phyloP scores from a whole-genome alignment of 2,329 filamentous ascomycete genomes.

The Graphilbum ipis-grandicollis region DNA sequence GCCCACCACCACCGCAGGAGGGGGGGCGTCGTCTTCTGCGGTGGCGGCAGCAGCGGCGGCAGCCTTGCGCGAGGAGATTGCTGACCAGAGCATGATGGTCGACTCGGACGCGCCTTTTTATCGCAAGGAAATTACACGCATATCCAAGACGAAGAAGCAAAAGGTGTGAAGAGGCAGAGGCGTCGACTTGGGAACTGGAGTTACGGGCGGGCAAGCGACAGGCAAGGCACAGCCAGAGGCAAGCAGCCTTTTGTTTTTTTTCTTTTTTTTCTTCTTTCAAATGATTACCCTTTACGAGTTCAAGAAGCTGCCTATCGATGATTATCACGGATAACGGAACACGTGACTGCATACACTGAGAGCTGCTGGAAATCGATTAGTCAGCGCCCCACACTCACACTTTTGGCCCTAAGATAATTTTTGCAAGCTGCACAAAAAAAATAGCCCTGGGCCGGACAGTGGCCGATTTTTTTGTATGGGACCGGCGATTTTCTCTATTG shows the following conservation, averaged over 20 bases:
- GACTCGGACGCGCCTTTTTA: slow-evolving; percentile 36
- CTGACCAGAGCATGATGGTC: slow-evolving; percentile 48
- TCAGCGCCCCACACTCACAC: slow-evolving; percentile 8
- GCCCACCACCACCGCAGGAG: neutral
- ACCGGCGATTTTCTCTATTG: neutral
- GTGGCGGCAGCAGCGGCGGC: too few species aligned
- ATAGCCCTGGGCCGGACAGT: neutral
- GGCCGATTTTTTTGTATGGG: neutral
- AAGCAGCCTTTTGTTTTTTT: too few species aligned
- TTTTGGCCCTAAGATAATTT: slow-evolving; percentile 11
- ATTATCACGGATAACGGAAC: neutral
- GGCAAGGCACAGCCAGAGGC: too few species aligned
- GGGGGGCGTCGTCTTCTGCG: too few species aligned
- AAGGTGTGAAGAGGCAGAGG: neutral
- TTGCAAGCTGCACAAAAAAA: slow-evolving; percentile 8
- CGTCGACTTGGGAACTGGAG: too few species aligned
- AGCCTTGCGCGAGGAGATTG: slow-evolving; percentile 27
- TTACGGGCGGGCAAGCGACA: too few species aligned
- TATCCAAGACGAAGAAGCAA: slow-evolving; percentile 16
- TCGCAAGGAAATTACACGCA: slow-evolving; percentile 33
- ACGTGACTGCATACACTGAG: too few species aligned
- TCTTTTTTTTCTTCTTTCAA: too few species aligned
- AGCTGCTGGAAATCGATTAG: too few species aligned
- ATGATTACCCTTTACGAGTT: too few species aligned
- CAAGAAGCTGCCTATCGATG: too few species aligned